These are phyloP conservation scores for Macadamia integrifolia DNA, from an alignment of 164 flowering plant genomes.

Conservation along the genomic window DNA sequence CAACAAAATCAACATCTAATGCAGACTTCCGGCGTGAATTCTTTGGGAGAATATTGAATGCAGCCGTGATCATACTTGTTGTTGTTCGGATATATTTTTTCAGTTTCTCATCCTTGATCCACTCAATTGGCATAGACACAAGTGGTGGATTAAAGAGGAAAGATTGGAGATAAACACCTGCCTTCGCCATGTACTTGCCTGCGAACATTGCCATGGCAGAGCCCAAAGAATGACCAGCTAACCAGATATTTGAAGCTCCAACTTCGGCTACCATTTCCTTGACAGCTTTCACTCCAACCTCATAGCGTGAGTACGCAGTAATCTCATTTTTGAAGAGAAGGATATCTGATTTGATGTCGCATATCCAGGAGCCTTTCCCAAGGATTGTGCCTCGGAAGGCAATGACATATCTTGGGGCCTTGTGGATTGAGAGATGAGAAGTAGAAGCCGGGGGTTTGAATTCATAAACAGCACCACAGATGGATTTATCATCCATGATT, in stretches of 20 bases:
- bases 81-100: slow-evolving; percentile 51
- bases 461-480: slow-evolving; percentile 74
- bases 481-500: slow-evolving; percentile 65
- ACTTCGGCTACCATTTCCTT: slow-evolving; percentile 44
- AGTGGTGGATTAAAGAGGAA: slow-evolving; percentile 90
- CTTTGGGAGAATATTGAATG: slow-evolving; percentile 43
- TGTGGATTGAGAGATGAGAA: slow-evolving; percentile 6
- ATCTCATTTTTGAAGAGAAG: slow-evolving; percentile 46
- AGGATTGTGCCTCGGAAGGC: slow-evolving; percentile 86
- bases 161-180: slow-evolving; percentile 48
- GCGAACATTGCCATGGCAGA: slow-evolving; percentile 80
- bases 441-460: slow-evolving; percentile 27
- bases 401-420: slow-evolving; percentile 50
- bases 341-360: slow-evolving; percentile 58
- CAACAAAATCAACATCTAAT: slow-evolving; percentile 37
- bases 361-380: slow-evolving; percentile 43
- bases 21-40: slow-evolving; percentile 11
- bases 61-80: slow-evolving; percentile 62
- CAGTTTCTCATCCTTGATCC: slow-evolving; percentile 50
- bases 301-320: slow-evolving; percentile 58
- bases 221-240: slow-evolving; percentile 92
- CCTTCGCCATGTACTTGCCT: slow-evolving; percentile 79
- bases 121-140: slow-evolving; percentile 65
- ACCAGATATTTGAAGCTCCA: slow-evolving; percentile 53
- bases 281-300: slow-evolving; percentile 64